A percentile compares a stretch with the other conserved stretches of the same genome.
Conservation (phyloP, 1,139 yeast species). For the Blastobotrys ciferrii region DNA sequence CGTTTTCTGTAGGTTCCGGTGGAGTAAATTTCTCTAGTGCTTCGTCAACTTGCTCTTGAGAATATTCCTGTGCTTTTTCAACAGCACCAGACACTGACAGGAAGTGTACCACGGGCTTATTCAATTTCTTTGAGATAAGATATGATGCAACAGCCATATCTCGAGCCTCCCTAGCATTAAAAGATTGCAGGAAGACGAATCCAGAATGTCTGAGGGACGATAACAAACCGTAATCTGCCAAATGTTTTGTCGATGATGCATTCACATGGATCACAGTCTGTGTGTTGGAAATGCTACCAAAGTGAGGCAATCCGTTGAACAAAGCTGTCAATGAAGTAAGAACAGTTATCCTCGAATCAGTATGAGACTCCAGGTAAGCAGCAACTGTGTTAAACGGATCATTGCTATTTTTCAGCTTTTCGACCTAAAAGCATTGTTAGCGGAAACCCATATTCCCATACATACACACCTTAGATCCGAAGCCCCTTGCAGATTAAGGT, state of each 20-base stretch:
- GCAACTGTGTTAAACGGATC: conserved; percentile 54
- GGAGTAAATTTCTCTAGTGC: conserved; percentile 4
- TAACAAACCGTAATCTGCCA: conserved; percentile 58
- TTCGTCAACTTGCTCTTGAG: conserved; percentile 4
- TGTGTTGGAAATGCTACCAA: conserved; percentile 46
- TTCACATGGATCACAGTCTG: conserved; percentile 63
- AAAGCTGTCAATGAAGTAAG: conserved; percentile 53
- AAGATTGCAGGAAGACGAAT: conserved; percentile 63
- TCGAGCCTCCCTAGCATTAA: conserved; percentile 51
- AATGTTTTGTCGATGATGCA: conserved; percentile 31
- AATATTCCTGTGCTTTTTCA: conserved; percentile 7
- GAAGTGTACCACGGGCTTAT: conserved; percentile 69
- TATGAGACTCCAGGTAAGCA: conserved; percentile 22
- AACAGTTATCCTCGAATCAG: conserved; percentile 29
- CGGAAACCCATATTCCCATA: no score
- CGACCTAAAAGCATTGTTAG: conserved; percentile 26
- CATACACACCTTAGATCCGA: no score
- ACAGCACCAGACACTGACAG: conserved; percentile 25
- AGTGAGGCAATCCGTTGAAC: conserved; percentile 58
- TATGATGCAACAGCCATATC: conserved; percentile 57
- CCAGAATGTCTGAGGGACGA: conserved; percentile 71
- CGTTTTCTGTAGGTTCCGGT: conserved; percentile 12
- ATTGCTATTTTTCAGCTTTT: conserved; percentile 45
- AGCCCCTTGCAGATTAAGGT: no score
- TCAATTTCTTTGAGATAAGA: conserved; percentile 49